Evolutionary conservation across 1,284 basidiomycete species (phyloP).

Genomic region (Irpex sp.): DNA sequence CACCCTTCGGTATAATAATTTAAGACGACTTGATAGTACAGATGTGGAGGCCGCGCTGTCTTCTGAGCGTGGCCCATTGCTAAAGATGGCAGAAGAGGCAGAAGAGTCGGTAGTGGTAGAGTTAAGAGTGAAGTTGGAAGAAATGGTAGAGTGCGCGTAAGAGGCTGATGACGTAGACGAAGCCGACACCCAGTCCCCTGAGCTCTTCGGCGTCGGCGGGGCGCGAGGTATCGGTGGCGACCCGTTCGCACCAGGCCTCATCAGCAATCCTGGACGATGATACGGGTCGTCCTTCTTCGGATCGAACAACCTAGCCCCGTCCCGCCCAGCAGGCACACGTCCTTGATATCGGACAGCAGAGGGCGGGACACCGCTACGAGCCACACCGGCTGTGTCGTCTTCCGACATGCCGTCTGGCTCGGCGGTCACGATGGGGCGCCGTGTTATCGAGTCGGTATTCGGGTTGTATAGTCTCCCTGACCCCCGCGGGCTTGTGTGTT

Average conservation of each 20-base stretch:
- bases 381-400: conserved; percentile 47
- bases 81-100: conserved; percentile 62
- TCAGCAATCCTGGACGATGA: conserved; percentile 48
- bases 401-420: conserved; percentile 65
- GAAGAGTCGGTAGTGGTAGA: conserved; percentile 73
- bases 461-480: conserved; percentile 66
- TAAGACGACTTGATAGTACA: conserved; percentile 72
- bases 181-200: conserved; percentile 67
- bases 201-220: conserved; percentile 53
- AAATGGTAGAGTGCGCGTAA: conserved; percentile 67
- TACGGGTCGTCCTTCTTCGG: conserved; percentile 83
- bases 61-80: conserved; percentile 37
- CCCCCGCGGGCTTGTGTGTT: conserved; percentile 29
- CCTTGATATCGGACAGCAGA: conserved; percentile 21
- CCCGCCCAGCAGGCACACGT: conserved; percentile 31
- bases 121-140: conserved; percentile 73
- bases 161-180: conserved; percentile 66
- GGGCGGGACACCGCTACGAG: conserved; percentile 32
- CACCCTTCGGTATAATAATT: conserved; percentile 77
- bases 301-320: conserved; percentile 70
- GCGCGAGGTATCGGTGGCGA: conserved; percentile 28
- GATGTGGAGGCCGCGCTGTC: conserved; percentile 58
- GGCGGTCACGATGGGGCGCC: conserved; percentile 48
- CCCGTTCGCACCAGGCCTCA: conserved; percentile 10
- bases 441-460: conserved; percentile 55